Evolutionary conservation across 2,329 filamentous ascomycete species (phyloP), one percentile per base, ranked within the genome.

Genomic region (Colletotrichum sp.): DNA sequence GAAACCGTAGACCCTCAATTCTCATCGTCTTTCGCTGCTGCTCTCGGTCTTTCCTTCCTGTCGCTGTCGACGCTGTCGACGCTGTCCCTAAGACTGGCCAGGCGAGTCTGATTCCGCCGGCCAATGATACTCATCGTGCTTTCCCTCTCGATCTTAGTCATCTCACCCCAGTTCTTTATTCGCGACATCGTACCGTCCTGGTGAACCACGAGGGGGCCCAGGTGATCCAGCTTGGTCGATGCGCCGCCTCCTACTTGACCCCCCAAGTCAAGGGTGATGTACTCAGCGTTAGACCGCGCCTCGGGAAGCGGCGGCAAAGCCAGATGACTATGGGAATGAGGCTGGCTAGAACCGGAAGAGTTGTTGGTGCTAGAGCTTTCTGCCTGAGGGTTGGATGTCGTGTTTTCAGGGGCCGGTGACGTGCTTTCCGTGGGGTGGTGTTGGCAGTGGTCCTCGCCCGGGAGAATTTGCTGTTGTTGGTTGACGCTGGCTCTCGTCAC

Each of bases 181-280:
- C 94, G 89, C 72, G 92, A 92, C 79, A 95, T 83, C 10, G 92
- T 92, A 24, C 94, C 94, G 83, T 96, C 93, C 77, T 88, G 86
- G 82, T 95, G 94, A 71, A 96, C 92, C 2, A 96, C 94, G 80
- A 96, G 87, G 3, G 94, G 94, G 0, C 94, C 94, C 28, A 96
- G 86, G 77, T 91, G 89, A 81, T 95, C 93, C 10, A 96, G 89
- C 66, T 89, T 90, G 59, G 94, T 88, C 3, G 82, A 82, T 16
- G 84, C 39, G 75, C 78, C 59, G 72, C 63, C 75, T 63, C 75
- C 75, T 36, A 28, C 8, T 36, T 75, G 80, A 59, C 80, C 80
- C 64, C 81, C 81, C 76, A 85, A 80, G 78, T 85, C 83, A 32
- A 85, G 82, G n/a, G 79, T 82, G 30, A 80, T 75, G 60, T 78